phyloP scores from a whole-genome alignment of 164 flowering plant species.

The Sextonia rubra region DNA sequence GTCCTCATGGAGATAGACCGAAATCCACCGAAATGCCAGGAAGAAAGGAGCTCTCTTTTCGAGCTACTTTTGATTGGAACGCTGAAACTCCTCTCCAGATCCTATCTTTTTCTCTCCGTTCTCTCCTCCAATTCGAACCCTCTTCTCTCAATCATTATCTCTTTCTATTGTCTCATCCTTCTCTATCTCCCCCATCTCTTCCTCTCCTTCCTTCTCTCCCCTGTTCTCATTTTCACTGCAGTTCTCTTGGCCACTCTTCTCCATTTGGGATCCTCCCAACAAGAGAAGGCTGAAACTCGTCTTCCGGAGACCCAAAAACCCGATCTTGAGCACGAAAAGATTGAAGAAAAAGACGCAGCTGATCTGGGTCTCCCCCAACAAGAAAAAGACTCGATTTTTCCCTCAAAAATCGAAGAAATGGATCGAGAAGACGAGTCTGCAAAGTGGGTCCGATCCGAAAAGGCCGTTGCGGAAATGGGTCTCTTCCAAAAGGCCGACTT shows the following conservation, averaged over 20 bases:
- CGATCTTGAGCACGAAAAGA: neutral
- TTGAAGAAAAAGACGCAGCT: neutral
- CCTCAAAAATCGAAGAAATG: neutral
- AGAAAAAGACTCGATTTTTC: neutral
- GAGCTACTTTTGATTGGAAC: neutral
- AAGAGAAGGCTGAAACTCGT: neutral
- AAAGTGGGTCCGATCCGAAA: neutral
- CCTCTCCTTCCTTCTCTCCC: conserved; percentile 41
- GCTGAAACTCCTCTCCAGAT: neutral
- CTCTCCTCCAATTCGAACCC: conserved; percentile 32
- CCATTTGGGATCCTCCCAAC: conserved; percentile 39
- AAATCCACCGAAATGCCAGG: neutral
- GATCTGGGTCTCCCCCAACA: neutral
- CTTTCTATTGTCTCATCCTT: conserved; percentile 48
- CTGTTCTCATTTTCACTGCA: conserved; percentile 41
- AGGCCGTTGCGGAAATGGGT: conserved; percentile 4
- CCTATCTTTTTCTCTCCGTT: neutral
- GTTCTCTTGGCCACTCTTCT: conserved; percentile 47
- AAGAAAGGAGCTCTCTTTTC: neutral
- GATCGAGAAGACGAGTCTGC: neutral
- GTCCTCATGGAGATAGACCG: neutral
- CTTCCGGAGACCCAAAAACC: neutral
- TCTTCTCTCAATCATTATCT: conserved; percentile 50
- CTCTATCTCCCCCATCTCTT: conserved; percentile 54
- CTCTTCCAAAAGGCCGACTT: conserved; percentile 15